Base-by-base conservation (phyloP, 768 basidiomycete genomes). In the Inosperma sp. region DNA sequence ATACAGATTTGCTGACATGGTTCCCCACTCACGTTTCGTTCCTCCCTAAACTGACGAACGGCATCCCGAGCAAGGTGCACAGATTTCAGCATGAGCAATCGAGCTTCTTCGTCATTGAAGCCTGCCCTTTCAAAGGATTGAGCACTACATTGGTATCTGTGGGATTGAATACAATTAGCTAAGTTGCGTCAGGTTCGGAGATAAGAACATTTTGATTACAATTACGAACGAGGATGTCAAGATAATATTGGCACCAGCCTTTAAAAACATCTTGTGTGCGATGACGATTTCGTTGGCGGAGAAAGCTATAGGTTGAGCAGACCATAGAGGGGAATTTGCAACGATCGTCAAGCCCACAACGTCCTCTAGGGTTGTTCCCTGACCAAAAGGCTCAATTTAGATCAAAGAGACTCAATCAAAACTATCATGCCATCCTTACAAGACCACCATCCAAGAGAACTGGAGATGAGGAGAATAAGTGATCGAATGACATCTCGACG, bases 71-170 rank as follows among this genome's bases (percentile, higher is more conserved):
- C 82, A 27, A 83, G 68, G 10, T 59, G 56, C 9, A 87, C 75
- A 8, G 80, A 73, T 36, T 72, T 69, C n/a, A 65, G 65, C 81
- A 85, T 83, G 27, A 78, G 59, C 19, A 59, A 48, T n/a, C 57
- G 59, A 0, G 81, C 79, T 12, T 78, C 69, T 8, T 64, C 61
- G 9, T 59, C 59, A 3, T 70, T 59, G 57, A 80, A 77, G 0
- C 81, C 83, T 16, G 78, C 77, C 9, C 65, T 65, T 27, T 71
- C 66, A 58, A 83, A 83, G 1, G 82, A 80, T 29, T 66, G 65
- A 40, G 72, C 70, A 4, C 83, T 75, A 51, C 78, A 80, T 68
- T 89, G 86, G 59, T 89, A 88, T 34, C 85, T 89, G 47, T n/a
- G n/a, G n/a, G n/a, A n/a, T n/a, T n/a, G n/a, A n/a, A n/a, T n/a